phyloP scores from a whole-genome alignment of 176 grass and related monocot genomes.

The Oropetium thomaeum region DNA sequence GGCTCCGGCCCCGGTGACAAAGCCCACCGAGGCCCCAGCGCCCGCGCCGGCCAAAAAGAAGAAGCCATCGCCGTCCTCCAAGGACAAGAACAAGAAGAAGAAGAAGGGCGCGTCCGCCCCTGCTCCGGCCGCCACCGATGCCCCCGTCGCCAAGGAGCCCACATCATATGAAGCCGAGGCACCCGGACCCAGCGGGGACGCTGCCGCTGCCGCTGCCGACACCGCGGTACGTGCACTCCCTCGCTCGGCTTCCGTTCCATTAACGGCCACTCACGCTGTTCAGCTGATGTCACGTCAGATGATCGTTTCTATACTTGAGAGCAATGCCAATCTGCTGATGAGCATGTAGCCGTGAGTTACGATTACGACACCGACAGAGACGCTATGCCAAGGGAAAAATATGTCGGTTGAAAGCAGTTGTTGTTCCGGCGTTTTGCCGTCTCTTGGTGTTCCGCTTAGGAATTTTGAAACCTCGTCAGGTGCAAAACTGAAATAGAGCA shows the following conservation, averaged over 20 bases:
- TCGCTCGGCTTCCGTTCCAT: neutral
- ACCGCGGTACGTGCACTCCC: constrained; percentile 26
- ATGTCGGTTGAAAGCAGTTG: neutral
- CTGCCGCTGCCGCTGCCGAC: constrained; percentile 14
- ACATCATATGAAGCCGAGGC: constrained; percentile 11
- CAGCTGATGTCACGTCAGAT: neutral
- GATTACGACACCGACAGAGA: too few species aligned
- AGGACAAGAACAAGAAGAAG: constrained; percentile 35
- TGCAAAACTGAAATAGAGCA: too few species aligned
- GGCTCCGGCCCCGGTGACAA: constrained; percentile 22
- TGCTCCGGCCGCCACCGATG: neutral
- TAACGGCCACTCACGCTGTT: neutral
- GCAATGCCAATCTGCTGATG: too few species aligned
- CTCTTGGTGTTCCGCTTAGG: too few species aligned
- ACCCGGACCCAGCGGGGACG: constrained; percentile 32
- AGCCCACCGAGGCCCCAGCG: constrained; percentile 7
- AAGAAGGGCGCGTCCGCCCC: constrained; percentile 29
- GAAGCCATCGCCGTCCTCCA: constrained; percentile 31
- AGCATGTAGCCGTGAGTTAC: too few species aligned
- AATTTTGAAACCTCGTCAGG: too few species aligned
- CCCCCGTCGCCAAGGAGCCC: constrained; percentile 17
- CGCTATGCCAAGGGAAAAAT: too few species aligned
- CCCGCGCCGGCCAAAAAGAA: constrained; percentile 50
- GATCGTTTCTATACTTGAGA: too few species aligned
- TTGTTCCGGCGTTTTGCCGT: too few species aligned